A percentile compares a stretch with the other conserved stretches of the same genome.
phyloP scores from a whole-genome alignment of 2,329 filamentous ascomycete genomes.

The Lojkania enalia region DNA sequence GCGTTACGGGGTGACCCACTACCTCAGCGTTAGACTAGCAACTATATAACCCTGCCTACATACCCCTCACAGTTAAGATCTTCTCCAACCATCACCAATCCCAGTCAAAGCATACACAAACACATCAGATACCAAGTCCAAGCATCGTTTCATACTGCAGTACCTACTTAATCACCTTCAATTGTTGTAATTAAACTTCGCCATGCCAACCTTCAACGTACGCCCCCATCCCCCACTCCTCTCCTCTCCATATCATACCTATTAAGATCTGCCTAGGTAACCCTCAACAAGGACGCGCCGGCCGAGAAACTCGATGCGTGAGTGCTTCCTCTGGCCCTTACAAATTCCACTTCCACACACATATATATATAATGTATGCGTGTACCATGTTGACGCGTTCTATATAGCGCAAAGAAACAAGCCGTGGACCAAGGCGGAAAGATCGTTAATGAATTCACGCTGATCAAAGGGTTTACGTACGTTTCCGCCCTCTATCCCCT shows the following conservation, averaged over 20 bases:
- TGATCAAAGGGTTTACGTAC: slow-evolving; percentile 94
- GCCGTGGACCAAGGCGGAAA: slow-evolving; percentile 76
- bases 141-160: slow-evolving; percentile 7
- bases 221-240: slow-evolving; percentile 7
- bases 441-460: slow-evolving; percentile 79
- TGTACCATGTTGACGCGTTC: too few relatives aligned
- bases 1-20: slow-evolving; percentile 3
- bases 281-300: slow-evolving; percentile 72
- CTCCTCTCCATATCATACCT: slow-evolving; percentile 1
- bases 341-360: background rate
- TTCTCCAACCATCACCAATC: too few relatives aligned
- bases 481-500: slow-evolving; percentile 40
- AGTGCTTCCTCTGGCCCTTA: slow-evolving; percentile 46
- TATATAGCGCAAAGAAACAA: slow-evolving; percentile 73
- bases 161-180: slow-evolving; percentile 4
- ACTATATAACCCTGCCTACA: too few relatives aligned
- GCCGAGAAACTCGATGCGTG: slow-evolving; percentile 66
- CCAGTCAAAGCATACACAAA: background rate
- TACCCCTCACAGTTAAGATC: too few relatives aligned
- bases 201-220: slow-evolving; percentile 45
- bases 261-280: slow-evolving; percentile 62
- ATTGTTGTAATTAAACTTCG: slow-evolving; percentile 14
- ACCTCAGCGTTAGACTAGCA: too few relatives aligned
- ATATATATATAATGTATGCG: too few relatives aligned
- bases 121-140: slow-evolving; percentile 3